A percentile compares a stretch with the other conserved stretches of the same genome.
Conservation (phyloP, 495 filamentous ascomycete genomes). For the Neurospora intermedia region DNA sequence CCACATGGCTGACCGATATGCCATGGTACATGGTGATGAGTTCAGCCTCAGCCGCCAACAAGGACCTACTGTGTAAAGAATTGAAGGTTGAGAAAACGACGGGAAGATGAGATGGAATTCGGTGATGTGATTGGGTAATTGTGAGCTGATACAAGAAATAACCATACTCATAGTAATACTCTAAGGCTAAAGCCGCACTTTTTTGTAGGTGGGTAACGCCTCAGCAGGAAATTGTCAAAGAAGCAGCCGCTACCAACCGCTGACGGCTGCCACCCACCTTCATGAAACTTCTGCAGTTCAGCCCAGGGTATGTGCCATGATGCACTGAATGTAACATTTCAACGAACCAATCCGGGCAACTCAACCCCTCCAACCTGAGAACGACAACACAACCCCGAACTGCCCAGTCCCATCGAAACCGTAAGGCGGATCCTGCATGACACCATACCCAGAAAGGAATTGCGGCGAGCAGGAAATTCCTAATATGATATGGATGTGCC, state of each 20-base stretch:
- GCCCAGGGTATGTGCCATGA: neutral
- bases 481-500: neutral
- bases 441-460: neutral
- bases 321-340: neutral
- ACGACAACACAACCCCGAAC: neutral
- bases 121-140: neutral
- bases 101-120: neutral
- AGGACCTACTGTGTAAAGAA: neutral
- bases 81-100: neutral
- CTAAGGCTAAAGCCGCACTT: neutral
- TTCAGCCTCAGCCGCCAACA: neutral
- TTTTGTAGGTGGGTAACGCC: neutral
- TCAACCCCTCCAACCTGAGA: neutral
- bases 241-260: neutral
- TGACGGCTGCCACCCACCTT: neutral
- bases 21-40: neutral
- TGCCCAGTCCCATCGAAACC: neutral
- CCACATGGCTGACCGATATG: neutral
- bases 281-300: neutral
- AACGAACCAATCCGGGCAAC: neutral
- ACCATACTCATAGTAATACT: neutral
- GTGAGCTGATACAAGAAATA: neutral
- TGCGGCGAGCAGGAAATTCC: neutral
- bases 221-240: neutral
- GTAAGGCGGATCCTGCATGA: neutral